Conservation (phyloP, 2,329 filamentous ascomycete genomes). For the Onygena corvina region DNA sequence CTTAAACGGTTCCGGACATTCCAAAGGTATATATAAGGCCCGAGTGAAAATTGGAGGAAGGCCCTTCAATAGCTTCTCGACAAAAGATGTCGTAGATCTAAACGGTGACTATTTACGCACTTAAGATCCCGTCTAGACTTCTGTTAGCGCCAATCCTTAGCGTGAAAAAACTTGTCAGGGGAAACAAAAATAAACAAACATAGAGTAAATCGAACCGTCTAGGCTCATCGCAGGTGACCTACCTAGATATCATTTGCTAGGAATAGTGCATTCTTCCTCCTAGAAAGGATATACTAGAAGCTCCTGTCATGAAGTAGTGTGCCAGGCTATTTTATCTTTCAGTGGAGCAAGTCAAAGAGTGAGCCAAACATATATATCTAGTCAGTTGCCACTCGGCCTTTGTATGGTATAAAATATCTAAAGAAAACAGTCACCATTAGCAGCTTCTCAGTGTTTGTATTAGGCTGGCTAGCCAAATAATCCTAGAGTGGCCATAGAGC, state of each 20-base stretch:
- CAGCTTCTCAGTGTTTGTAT: no score
- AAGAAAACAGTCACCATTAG: not conserved
- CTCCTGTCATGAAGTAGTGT: not conserved
- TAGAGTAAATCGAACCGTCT: not conserved
- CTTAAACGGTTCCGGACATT: not conserved
- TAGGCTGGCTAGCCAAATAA: no score
- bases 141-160: constrained; percentile 1
- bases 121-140: not conserved
- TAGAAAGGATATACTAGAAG: not conserved
- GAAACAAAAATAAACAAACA: not conserved
- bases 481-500: no score
- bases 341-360: not conserved
- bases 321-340: no score
- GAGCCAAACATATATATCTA: not conserved
- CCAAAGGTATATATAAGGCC: not conserved
- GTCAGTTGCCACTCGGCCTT: not conserved
- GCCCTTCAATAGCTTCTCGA: not conserved
- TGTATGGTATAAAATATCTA: not conserved
- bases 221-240: not conserved
- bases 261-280: no score
- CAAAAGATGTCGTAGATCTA: not conserved
- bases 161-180: constrained; percentile 1
- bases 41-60: not conserved
- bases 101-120: not conserved
- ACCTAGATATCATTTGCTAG: not conserved